Evolutionary conservation across 2,329 filamentous ascomycete species (phyloP).

Genomic region (Exophiala alcalophila): DNA sequence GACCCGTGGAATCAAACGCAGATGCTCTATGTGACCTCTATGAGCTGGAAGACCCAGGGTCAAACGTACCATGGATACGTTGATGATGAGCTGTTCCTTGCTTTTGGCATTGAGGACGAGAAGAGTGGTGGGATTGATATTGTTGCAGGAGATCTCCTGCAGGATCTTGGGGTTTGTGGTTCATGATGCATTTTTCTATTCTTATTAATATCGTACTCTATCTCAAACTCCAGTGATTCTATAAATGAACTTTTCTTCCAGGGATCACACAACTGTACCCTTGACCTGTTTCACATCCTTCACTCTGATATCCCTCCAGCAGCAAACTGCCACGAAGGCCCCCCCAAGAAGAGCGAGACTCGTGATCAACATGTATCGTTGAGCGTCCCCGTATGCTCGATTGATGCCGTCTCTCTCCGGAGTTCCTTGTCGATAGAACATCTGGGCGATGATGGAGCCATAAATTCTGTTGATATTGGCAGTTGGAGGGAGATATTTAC

Average conservation of each 20-base stretch:
- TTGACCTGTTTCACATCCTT: conserved; percentile 26
- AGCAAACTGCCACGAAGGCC: conserved; percentile 11
- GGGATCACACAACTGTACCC: conserved; percentile 23
- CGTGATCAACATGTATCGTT: conserved; percentile 44
- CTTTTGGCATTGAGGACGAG: conserved; percentile 56
- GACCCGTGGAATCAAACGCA: conserved; percentile 35
- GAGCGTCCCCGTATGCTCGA: conserved; percentile 47
- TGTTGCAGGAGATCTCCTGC: conserved; percentile 48
- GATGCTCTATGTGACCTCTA: conserved; percentile 58
- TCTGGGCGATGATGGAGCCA: conserved; percentile 52
- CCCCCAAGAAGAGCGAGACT: conserved; percentile 16
- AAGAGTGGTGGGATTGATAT: conserved; percentile 52
- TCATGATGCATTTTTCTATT: too few relatives aligned
- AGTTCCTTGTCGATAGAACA: conserved; percentile 45
- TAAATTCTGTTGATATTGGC: conserved; percentile 50
- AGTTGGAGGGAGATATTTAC: conserved; percentile 37
- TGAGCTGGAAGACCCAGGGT: conserved; percentile 52
- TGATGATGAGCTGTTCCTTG: conserved; percentile 55
- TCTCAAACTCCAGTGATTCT: too few relatives aligned
- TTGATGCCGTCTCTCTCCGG: conserved; percentile 45
- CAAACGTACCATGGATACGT: conserved; percentile 55
- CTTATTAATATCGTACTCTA: too few relatives aligned
- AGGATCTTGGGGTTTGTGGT: conserved; percentile 42
- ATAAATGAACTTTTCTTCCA: too few relatives aligned
- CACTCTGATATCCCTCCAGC: conserved; percentile 27